Evolutionary conservation across 257 asterid genomes (phyloP), one percentile per base, ranked within the genome.

Genomic region (Thymus quinquecostatus): DNA sequence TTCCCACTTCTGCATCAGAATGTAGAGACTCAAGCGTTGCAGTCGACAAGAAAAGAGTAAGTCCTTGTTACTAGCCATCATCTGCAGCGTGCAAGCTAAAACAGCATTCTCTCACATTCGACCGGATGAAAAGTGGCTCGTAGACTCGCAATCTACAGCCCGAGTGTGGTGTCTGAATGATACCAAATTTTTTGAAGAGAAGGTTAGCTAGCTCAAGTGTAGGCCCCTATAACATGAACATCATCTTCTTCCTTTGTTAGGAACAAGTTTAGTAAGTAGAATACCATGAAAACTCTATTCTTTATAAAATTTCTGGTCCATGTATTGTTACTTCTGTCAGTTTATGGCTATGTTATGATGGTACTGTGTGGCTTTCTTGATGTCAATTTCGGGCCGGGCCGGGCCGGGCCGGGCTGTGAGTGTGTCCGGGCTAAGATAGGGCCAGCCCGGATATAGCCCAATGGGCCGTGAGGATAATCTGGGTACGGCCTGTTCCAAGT

Each of bases 1-100:
- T 11, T 68, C 40, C 40, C 32, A 13, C 64, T 74, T 71, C 28
- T 78, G 73, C 57, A 54, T 40, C 80, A 72, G 84, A 50, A 71
- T 38, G n/a, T 58, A 57, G 21, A 64, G 69, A 47, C 27, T 75
- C 71, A 11, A 64, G 59, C 55, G 62, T 45, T 73, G 80, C 64
- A 73, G 70, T 69, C 70, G 40, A 36, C 40, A 36, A 21, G 5
- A 5, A 36, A 36, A 36, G 5, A 36, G 47, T 38, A 49, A 64
- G 70, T 55, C 72, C 21, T 43, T 21, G 69, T 61, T 41, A 36
- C 67, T 60, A 58, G 65, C 70, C 70, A 54, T 56, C 6, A 45
- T 43, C 48, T 66, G 75, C 73, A 64, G 53, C 62, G 14, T 28
- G 10, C 7, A 3, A 49, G 36, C n/a, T 29, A 8, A 53, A 51